Percentiles rank a stretch among this genome's conserved stretches.
Evolutionary conservation across 2,329 filamentous ascomycete species (phyloP).

Genomic region (Nectriaceae sp.): DNA sequence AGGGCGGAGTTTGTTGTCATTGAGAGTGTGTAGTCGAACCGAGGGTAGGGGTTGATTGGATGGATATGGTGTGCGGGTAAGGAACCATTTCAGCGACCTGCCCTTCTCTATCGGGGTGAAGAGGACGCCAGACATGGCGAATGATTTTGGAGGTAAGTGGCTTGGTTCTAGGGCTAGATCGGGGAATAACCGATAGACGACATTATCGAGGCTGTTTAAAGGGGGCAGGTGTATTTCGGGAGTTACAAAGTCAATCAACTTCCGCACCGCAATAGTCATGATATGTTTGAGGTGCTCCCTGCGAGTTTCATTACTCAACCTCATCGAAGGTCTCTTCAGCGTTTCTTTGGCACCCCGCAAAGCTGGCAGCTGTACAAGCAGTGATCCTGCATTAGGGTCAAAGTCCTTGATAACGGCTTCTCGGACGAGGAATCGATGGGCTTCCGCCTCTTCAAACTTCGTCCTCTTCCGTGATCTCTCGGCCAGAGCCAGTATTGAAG

Average conservation of each 20-base stretch:
- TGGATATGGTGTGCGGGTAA: conserved; percentile 49
- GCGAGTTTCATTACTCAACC: conserved; percentile 26
- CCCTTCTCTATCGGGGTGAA: conserved; percentile 36
- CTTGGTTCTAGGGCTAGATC: conserved; percentile 32
- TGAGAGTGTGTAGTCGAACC: conserved; percentile 24
- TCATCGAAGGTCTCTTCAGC: conserved; percentile 24
- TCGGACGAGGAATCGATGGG: conserved; percentile 54
- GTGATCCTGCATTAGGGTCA: conserved; percentile 49
- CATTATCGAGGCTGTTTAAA: conserved; percentile 45
- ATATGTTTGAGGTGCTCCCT: conserved; percentile 42
- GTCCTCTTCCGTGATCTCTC: conserved; percentile 49
- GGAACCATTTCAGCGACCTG: conserved; percentile 40
- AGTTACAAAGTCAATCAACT: conserved; percentile 51
- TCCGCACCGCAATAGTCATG: conserved; percentile 49
- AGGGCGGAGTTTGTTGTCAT: conserved; percentile 17
- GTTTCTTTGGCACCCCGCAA: conserved; percentile 10
- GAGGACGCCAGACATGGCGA: conserved; percentile 40
- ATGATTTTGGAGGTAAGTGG: conserved; percentile 37
- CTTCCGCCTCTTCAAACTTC: conserved; percentile 50
- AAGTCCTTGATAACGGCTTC: conserved; percentile 49
- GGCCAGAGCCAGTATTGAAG: conserved; percentile 63
- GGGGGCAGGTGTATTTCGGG: conserved; percentile 48
- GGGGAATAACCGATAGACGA: conserved; percentile 52
- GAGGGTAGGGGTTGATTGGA: conserved; percentile 37
- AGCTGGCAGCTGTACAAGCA: conserved; percentile 47